Conservation (phyloP, 495 filamentous ascomycete genomes). For the Aspergillus egyptiacus region DNA sequence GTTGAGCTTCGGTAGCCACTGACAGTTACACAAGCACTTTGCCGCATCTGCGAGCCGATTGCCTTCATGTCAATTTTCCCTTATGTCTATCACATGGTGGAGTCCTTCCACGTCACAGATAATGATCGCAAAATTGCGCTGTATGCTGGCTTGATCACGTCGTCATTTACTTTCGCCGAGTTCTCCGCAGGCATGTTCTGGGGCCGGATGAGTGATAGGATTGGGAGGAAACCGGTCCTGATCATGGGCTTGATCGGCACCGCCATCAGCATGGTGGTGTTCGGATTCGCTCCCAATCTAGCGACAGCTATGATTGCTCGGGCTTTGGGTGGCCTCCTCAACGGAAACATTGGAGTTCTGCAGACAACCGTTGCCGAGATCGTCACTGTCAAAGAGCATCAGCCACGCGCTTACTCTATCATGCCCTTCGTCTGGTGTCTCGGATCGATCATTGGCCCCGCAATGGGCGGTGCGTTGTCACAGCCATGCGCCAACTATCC, state of each 20-base stretch:
- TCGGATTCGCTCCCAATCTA: constrained; percentile 84
- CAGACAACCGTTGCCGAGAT: constrained; percentile 94
- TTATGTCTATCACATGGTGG: constrained; percentile 97
- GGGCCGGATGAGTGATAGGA: constrained; percentile 86
- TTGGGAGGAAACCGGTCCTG: constrained; percentile 89
- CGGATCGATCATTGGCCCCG: constrained; percentile 84
- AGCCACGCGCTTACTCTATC: constrained; percentile 86
- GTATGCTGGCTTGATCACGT: constrained; percentile 95
- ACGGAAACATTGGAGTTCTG: constrained; percentile 93
- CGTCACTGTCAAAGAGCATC: constrained; percentile 84
- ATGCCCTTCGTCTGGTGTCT: constrained; percentile 98
- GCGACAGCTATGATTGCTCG: constrained; percentile 79
- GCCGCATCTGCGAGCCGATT: constrained; percentile 95
- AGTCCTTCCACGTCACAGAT: constrained; percentile 78
- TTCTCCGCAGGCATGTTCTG: constrained; percentile 85
- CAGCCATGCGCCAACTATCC: constrained; percentile 81
- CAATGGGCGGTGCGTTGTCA: constrained; percentile 83
- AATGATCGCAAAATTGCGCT: constrained; percentile 76
- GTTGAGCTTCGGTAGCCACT: constrained; percentile 27
- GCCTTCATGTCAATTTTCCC: constrained; percentile 99
- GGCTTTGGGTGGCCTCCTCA: constrained; percentile 84
- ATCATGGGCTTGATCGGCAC: constrained; percentile 84
- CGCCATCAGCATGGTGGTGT: constrained; percentile 85
- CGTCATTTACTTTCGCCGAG: constrained; percentile 92
- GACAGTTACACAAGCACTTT: constrained; percentile 60